These are phyloP conservation scores for Clonostachys rosea DNA, from an alignment of 2,329 filamentous ascomycete species.

Conservation along the genomic window DNA sequence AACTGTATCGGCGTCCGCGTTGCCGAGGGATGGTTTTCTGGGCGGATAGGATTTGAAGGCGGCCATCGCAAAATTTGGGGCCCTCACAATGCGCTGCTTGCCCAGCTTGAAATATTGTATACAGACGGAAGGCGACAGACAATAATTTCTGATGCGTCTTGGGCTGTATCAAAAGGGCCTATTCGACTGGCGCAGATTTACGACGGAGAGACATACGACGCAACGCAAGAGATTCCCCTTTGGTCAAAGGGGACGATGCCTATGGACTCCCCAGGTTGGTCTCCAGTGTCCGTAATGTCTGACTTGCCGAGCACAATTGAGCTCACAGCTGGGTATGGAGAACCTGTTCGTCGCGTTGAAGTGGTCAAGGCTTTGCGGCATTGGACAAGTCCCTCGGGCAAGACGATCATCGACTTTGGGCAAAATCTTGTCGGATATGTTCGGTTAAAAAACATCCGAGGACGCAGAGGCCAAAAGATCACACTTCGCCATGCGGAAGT, in stretches of 20 bases:
- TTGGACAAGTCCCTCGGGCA: neutral
- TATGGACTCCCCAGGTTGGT: neutral
- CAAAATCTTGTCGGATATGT: slow-evolving; percentile 1
- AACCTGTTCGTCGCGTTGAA: neutral
- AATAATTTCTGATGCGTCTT: neutral
- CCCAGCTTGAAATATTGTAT: neutral
- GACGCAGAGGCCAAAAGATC: neutral
- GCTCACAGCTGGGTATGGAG: neutral
- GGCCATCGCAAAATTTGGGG: slow-evolving; percentile 1
- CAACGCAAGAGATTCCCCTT: neutral
- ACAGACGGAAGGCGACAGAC: neutral
- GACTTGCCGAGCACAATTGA: neutral
- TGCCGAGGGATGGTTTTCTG: neutral
- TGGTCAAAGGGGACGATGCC: neutral
- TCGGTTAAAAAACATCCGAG: neutral
- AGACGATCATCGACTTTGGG: slow-evolving; percentile 1
- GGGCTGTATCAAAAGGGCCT: neutral
- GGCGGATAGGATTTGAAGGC: neutral
- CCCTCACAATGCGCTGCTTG: neutral
- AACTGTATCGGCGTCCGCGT: slow-evolving; percentile 1
- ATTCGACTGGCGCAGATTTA: neutral
- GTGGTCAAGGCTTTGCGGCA: neutral
- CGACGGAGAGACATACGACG: slow-evolving; percentile 1
- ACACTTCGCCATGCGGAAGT: neutral
- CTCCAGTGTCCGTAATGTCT: neutral